Evolutionary conservation across 202 grass and related monocot genomes (phyloP).

Genomic region (Brachypodium distachyon): DNA sequence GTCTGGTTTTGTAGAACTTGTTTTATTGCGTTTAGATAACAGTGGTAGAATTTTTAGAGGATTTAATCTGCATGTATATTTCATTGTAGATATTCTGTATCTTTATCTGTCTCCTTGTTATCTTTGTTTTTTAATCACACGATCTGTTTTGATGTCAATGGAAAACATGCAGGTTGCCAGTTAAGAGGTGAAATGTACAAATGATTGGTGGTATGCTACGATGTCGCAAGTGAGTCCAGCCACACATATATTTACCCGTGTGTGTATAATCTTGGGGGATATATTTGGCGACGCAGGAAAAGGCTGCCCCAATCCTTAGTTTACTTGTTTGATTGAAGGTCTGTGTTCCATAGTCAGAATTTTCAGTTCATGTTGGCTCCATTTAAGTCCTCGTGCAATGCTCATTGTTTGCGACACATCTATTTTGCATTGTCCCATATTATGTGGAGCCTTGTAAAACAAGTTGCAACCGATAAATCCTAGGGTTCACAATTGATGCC

Average conservation of each 20-base stretch:
- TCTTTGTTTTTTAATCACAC: background rate
- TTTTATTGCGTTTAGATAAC: background rate
- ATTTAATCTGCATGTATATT: too few species aligned
- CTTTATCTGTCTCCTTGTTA: background rate
- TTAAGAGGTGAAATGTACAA: conserved; percentile 35
- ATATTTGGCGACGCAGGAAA: conserved; percentile 21
- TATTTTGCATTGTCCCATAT: conserved; percentile 26
- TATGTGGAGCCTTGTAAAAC: conserved; percentile 19
- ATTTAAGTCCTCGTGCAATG: background rate
- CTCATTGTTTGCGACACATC: conserved; percentile 22
- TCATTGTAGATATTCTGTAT: background rate
- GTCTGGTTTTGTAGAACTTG: background rate
- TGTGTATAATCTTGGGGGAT: conserved; percentile 39
- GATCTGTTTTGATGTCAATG: background rate
- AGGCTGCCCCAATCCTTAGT: conserved; percentile 16
- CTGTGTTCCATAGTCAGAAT: conserved; percentile 1
- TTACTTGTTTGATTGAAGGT: conserved; percentile 6
- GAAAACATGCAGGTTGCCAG: background rate
- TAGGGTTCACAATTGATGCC: background rate
- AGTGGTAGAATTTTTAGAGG: background rate
- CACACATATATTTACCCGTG: conserved; percentile 25
- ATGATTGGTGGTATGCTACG: conserved; percentile 11
- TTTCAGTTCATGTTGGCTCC: conserved; percentile 19
- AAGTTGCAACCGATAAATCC: background rate
- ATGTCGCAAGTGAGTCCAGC: conserved; percentile 4